Evolutionary conservation across 83 land plant genomes (phyloP), one percentile per base, ranked within the genome.

Genomic region (Thuja plicata): DNA sequence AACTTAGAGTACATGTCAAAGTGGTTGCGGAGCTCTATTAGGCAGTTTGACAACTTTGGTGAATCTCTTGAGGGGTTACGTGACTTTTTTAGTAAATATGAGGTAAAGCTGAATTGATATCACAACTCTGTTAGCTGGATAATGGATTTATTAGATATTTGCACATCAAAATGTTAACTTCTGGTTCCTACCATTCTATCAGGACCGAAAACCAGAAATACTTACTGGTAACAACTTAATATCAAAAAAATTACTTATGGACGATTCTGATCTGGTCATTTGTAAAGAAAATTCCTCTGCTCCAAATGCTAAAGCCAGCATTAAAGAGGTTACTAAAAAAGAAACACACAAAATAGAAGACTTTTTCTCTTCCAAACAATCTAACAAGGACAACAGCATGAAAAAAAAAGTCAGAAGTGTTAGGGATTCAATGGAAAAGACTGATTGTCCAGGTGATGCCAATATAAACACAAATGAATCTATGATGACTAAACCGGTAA

Each of bases 21-120:
- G 90, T 98, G 99, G 99, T 81, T 98, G 62, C 93, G 94, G 90
- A 95, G 92, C 43, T 96, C 99, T 76, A 97, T 98, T 62, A 93
- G 86, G 88, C 94, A 94, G 48, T 91, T 90, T 82, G 94, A 92
- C 40, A 93, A 76, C 89, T 95, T 97, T 91, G 92, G 94, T 11
- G 86, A 60, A 48, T 94, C 97, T 73, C 66, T 98, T 52, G 91
- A 92, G 66, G 95, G 88, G 16, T 88, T 98, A 74, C 90, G 87
- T 86, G 90, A 89, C 10, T 98, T 97, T 90, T 98, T 95, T 89
- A 85, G 52, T 34, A 88, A 89, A 88, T 89, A 90, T 71, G 88
- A 96, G 97, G 99, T 97, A 70, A 78, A 13, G 19, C 16, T 83
- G 66, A 10, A 60, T 60, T 74, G 15, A 37, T 37, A 35, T 87